Evolutionary conservation across 176 grass and related monocot genomes (phyloP).

Genomic region (Musa troglodytarum): DNA sequence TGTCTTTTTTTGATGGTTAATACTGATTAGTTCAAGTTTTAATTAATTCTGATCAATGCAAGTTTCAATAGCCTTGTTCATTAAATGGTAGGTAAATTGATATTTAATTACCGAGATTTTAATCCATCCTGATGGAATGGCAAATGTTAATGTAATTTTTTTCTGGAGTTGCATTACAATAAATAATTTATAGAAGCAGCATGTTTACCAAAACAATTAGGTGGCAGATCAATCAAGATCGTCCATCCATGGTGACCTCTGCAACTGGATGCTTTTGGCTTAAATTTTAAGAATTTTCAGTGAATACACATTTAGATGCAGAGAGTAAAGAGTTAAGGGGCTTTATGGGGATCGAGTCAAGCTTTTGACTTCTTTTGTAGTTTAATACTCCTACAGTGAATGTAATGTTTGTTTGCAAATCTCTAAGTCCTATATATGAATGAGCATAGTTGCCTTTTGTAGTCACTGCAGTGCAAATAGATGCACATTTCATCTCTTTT

Average conservation of each 20-base stretch:
- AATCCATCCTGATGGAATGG: not conserved
- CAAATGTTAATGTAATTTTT: not conserved
- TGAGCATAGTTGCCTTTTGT: not conserved
- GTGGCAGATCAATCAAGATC: no score
- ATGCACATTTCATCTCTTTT: conserved; percentile 20
- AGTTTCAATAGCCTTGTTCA: not conserved
- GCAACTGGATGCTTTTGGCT: no score
- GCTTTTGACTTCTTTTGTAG: no score
- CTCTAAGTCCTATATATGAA: not conserved
- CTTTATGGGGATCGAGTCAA: no score
- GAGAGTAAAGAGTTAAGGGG: no score
- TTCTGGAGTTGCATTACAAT: no score
- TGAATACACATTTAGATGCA: not conserved
- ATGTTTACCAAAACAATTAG: no score
- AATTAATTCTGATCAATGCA: not conserved
- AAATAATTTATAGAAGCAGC: no score
- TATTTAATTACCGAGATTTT: not conserved
- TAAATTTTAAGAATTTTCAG: no score
- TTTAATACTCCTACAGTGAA: not conserved
- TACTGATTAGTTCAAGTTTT: not conserved
- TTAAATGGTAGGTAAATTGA: not conserved
- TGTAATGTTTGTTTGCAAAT: not conserved
- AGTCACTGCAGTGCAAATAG: not conserved
- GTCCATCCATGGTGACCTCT: no score
- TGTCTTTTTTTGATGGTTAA: not conserved